Evolutionary conservation across 1,284 basidiomycete genomes (phyloP), one percentile per base, ranked within the genome.

Genomic region (Ceratobasidium sp.): DNA sequence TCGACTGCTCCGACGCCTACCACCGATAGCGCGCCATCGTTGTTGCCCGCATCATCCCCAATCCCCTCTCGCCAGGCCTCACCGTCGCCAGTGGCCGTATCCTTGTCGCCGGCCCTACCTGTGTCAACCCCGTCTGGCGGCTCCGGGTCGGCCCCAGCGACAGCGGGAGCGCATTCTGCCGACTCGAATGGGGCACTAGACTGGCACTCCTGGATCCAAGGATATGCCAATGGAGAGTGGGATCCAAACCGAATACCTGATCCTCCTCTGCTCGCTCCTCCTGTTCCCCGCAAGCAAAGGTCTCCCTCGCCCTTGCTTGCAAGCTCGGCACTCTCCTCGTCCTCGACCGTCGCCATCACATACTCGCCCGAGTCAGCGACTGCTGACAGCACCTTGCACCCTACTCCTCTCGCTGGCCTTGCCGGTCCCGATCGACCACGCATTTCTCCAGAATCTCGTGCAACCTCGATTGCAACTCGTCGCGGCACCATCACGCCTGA

Each of bases 171-270:
- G 29, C 43, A 40, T 34, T n/a, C 40, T 2, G 32, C 62, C 1
- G 25, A 25, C 13, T 51, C 74, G 17, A 34, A 44, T 6, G 64
- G 62, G 13, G 43, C 37, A 2, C 2, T 76, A 80, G 91, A 93
- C 81, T 95, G 94, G 94, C 86, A 87, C 22, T 89, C 90, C 0
- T 95, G 95, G 82, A 89, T 93, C 76, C 84, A 87, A 52, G 90
- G 92, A 0, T 95, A 96, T 82, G 90, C 93, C 0, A 82, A 87
- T 37, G 94, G 94, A 13, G 87, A 90, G 77, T 96, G 95, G 91
- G 93, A 95, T 82, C 93, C 95, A 0, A 89, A 91, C 79, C 87
- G 87, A 73, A 92, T 90, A 0, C 94, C 94, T 0, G 88, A 88
- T 79, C 90, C 88, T 7, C 94, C 93, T 4, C 44, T 74, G 64